These are phyloP conservation scores for Excoecaria agallocha DNA, from an alignment of 345 rosid genomes.

Conservation along the genomic window DNA sequence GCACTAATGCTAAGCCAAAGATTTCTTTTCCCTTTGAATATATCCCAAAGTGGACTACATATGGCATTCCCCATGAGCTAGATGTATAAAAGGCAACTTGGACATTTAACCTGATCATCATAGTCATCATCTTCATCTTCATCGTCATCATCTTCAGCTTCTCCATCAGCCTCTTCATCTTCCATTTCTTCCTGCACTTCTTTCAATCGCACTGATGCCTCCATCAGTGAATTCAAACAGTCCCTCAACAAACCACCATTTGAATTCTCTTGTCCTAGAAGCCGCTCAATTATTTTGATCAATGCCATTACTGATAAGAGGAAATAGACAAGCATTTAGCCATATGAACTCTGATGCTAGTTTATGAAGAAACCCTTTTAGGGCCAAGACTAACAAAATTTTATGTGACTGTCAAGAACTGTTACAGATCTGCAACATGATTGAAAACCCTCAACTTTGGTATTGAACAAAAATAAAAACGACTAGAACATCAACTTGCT, in stretches of 20 bases:
- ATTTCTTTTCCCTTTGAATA: neutral
- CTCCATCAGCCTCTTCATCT: slow-evolving; percentile 49
- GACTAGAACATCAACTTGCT: neutral
- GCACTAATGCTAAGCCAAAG: neutral
- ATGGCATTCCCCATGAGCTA: neutral
- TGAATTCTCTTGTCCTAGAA: slow-evolving; percentile 45
- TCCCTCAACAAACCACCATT: slow-evolving; percentile 38
- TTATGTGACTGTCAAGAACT: neutral
- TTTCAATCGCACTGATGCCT: slow-evolving; percentile 50
- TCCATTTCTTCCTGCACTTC: slow-evolving; percentile 56
- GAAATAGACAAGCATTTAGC: slow-evolving; percentile 17
- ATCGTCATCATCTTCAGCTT: slow-evolving; percentile 41
- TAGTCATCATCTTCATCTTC: slow-evolving; percentile 38
- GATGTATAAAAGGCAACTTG: neutral
- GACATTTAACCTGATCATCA: slow-evolving; percentile 51
- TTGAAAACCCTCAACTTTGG: neutral
- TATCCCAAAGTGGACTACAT: neutral
- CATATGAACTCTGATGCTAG: slow-evolving; percentile 1
- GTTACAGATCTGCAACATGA: neutral
- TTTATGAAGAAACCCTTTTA: neutral
- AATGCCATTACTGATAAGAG: slow-evolving; percentile 64
- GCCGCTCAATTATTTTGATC: slow-evolving; percentile 56
- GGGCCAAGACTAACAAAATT: neutral
- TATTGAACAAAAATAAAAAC: neutral
- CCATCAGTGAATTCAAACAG: slow-evolving; percentile 60